Conservation (phyloP, 257 asterid genomes). For the Fraxinus pennsylvanica region DNA sequence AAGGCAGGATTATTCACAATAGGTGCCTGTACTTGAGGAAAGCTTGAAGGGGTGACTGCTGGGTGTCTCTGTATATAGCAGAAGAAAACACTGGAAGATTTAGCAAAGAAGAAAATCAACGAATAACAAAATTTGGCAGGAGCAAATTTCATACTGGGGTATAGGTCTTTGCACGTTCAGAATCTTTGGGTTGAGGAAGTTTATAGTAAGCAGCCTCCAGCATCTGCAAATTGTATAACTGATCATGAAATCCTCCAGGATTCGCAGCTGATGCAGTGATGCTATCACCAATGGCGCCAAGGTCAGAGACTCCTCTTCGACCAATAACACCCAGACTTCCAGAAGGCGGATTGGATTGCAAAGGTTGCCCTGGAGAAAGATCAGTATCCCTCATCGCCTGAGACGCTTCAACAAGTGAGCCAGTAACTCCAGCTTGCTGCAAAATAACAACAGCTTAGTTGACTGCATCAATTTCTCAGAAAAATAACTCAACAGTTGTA, state of each 20-base stretch:
- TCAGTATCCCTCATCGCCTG: conserved; percentile 74
- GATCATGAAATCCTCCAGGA: conserved; percentile 87
- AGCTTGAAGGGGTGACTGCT: conserved; percentile 80
- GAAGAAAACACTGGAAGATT: conserved; percentile 24
- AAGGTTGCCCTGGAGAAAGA: conserved; percentile 88
- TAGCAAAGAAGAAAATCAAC: conserved; percentile 3
- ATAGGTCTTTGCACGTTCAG: conserved; percentile 90
- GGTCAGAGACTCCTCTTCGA: conserved; percentile 91
- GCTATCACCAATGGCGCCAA: conserved; percentile 93
- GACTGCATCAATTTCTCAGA: conserved; percentile 4
- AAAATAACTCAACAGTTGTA: conserved; percentile 3
- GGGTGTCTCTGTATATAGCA: conserved; percentile 75
- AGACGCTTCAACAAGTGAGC: conserved; percentile 65
- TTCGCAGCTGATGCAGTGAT: conserved; percentile 59
- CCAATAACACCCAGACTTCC: conserved; percentile 97
- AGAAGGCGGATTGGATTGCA: conserved; percentile 75
- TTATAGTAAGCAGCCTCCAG: conserved; percentile 82
- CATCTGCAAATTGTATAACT: conserved; percentile 79
- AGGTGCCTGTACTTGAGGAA: conserved; percentile 99
- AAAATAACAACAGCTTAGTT: conserved; percentile 19
- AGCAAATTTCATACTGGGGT: conserved; percentile 63
- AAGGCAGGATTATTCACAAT: conserved; percentile 92
- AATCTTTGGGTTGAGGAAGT: conserved; percentile 97
- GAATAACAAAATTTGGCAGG: conserved; percentile 13
- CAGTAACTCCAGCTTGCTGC: conserved; percentile 61